Evolutionary conservation across 2,329 filamentous ascomycete genomes (phyloP).

Genomic region (Neonectria ditissima): DNA sequence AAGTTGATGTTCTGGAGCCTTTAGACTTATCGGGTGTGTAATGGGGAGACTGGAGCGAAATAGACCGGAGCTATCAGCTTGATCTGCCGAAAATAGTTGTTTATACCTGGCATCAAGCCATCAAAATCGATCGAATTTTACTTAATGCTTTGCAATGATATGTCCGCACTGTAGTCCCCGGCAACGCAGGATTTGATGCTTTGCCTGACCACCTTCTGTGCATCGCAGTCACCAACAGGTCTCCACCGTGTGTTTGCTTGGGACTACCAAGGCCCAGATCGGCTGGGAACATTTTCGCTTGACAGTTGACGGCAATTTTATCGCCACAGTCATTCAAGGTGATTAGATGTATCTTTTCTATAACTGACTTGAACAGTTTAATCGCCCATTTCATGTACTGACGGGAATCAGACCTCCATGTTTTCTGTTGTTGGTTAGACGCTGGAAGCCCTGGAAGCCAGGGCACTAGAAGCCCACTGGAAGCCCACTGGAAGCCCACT

Average conservation of each 20-base stretch:
- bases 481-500: too few species aligned
- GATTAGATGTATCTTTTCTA: too few species aligned
- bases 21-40: slow-evolving; percentile 12
- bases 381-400: too few species aligned
- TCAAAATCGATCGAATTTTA: slow-evolving; percentile 9
- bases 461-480: too few species aligned
- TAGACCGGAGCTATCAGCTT: slow-evolving; percentile 17
- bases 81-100: not conserved
- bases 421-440: too few species aligned
- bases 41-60: slow-evolving; percentile 12
- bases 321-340: too few species aligned
- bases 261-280: too few species aligned
- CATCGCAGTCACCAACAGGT: not conserved
- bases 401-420: too few species aligned
- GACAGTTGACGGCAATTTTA: too few species aligned
- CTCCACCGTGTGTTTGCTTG: not conserved
- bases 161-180: not conserved
- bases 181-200: not conserved
- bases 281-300: too few species aligned
- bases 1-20: not conserved
- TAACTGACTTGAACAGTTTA: too few species aligned
- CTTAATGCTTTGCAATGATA: not conserved
- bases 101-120: slow-evolving; percentile 17
- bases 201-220: not conserved
- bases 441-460: too few species aligned